Conservation (phyloP, 1,284 basidiomycete genomes). For the Calocybe gambosa region DNA sequence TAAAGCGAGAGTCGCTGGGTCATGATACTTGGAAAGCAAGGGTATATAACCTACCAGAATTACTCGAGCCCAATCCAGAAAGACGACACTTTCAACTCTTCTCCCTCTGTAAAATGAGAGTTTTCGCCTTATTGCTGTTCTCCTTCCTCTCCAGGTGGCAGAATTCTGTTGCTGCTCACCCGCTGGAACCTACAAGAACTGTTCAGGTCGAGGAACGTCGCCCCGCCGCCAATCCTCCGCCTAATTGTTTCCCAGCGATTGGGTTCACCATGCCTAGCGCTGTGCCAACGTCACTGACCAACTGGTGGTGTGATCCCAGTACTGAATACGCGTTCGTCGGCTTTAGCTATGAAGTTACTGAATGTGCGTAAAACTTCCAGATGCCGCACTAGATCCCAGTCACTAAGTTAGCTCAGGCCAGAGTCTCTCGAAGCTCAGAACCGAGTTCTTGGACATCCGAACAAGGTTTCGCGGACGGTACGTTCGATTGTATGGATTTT, state of each 20-base stretch:
- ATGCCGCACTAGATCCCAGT: no score
- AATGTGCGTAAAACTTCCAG: conserved; percentile 34
- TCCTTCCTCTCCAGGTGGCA: not conserved
- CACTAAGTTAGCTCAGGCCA: conserved; percentile 33
- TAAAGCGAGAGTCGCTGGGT: not conserved
- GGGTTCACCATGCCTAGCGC: conserved; percentile 51
- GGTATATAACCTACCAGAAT: conserved; percentile 7
- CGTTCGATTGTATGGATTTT: conserved; percentile 65
- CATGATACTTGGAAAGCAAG: not conserved
- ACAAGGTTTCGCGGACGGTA: conserved; percentile 42
- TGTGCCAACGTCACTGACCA: conserved; percentile 38
- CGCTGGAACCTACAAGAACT: conserved; percentile 17
- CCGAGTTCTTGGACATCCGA: conserved; percentile 28
- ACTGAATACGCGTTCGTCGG: conserved; percentile 70
- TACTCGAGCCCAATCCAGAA: not conserved
- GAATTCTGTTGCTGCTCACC: conserved; percentile 7
- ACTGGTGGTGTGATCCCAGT: conserved; percentile 62
- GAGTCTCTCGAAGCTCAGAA: conserved; percentile 38
- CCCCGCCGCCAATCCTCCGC: conserved; percentile 17
- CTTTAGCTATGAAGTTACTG: conserved; percentile 65
- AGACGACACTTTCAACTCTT: not conserved
- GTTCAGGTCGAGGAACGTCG: conserved; percentile 6
- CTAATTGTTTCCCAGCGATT: conserved; percentile 37
- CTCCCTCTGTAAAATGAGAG: conserved; percentile 8
- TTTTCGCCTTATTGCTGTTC: conserved; percentile 4